Conservation (phyloP, 306 rosid species). For the Castanea crenata region DNA sequence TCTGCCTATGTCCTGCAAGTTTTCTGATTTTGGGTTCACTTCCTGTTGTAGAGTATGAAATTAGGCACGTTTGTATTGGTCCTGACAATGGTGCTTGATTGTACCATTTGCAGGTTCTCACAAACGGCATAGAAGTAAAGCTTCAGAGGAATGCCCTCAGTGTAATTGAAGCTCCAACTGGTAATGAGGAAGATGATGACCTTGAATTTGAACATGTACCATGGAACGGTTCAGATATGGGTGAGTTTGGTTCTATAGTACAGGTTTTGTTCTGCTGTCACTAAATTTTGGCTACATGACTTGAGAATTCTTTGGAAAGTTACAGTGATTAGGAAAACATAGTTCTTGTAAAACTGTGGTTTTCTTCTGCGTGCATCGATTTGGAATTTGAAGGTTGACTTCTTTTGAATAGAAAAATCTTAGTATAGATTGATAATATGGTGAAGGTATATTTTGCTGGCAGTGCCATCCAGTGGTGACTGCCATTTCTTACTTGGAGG, state of each 20-base stretch:
- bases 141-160: slow-evolving; percentile 98
- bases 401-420: slow-evolving; percentile 17
- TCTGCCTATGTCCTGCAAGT: not conserved
- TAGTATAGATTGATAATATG: slow-evolving; percentile 13
- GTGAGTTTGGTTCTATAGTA: slow-evolving; percentile 43
- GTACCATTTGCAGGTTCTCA: slow-evolving; percentile 64
- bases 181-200: slow-evolving; percentile 93
- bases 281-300: not conserved
- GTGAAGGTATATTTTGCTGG: slow-evolving; percentile 19
- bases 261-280: not conserved
- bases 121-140: slow-evolving; percentile 97
- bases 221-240: slow-evolving; percentile 92
- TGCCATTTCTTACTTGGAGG: not conserved
- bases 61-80: not conserved
- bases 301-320: not conserved
- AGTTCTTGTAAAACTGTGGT: slow-evolving; percentile 6
- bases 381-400: slow-evolving; percentile 8
- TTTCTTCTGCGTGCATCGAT: slow-evolving; percentile 1
- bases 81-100: slow-evolving; percentile 17
- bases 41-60: slow-evolving; percentile 4
- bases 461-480: slow-evolving; percentile 20
- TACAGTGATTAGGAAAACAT: not conserved
- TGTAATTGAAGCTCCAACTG: slow-evolving; percentile 95
- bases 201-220: slow-evolving; percentile 76
- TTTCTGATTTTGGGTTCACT: not conserved